Percentiles rank a stretch among this genome's conserved stretches.
Evolutionary conservation across 2,329 filamentous ascomycete genomes (phyloP).

Genomic region (Cladorrhinum sp.): DNA sequence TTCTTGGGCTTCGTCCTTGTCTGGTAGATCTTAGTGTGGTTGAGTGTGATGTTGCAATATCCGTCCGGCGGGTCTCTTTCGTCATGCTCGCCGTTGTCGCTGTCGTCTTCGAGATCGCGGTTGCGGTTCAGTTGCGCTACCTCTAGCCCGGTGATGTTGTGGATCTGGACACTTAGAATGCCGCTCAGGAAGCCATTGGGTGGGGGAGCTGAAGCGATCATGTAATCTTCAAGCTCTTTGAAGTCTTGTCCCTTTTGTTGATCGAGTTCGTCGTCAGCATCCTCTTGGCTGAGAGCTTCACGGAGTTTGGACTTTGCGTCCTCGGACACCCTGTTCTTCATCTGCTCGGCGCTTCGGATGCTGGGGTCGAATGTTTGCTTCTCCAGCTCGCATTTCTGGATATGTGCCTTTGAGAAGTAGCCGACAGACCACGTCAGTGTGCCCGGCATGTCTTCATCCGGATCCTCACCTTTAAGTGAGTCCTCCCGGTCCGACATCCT

Average conservation of each 20-base stretch:
- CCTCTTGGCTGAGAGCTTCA: conserved; percentile 55
- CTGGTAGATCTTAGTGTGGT: conserved; percentile 67
- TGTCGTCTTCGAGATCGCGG: conserved; percentile 45
- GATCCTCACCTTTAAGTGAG: conserved; percentile 62
- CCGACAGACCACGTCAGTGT: conserved; percentile 68
- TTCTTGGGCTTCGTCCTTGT: conserved; percentile 77
- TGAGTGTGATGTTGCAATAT: conserved; percentile 71
- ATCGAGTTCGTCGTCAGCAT: conserved; percentile 56
- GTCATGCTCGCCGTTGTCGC: conserved; percentile 49
- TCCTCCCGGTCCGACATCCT: conserved; percentile 62
- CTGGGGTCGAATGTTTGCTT: conserved; percentile 58
- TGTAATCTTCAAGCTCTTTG: conserved; percentile 57
- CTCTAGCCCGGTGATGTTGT: conserved; percentile 69
- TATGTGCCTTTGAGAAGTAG: conserved; percentile 65
- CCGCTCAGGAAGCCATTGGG: conserved; percentile 61
- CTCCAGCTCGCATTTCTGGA: conserved; percentile 59
- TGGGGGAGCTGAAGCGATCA: conserved; percentile 67
- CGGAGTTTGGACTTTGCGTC: conserved; percentile 61
- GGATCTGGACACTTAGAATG: conserved; percentile 67
- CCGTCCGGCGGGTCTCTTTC: conserved; percentile 64
- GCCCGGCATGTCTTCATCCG: conserved; percentile 66
- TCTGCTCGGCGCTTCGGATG: conserved; percentile 54
- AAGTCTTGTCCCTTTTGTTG: conserved; percentile 68
- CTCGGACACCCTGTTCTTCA: conserved; percentile 55
- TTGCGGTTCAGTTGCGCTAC: conserved; percentile 58